A percentile compares a stretch with the other conserved stretches of the same genome.
Conservation (phyloP, 768 basidiomycete genomes). For the Boletus rubroflammeus region DNA sequence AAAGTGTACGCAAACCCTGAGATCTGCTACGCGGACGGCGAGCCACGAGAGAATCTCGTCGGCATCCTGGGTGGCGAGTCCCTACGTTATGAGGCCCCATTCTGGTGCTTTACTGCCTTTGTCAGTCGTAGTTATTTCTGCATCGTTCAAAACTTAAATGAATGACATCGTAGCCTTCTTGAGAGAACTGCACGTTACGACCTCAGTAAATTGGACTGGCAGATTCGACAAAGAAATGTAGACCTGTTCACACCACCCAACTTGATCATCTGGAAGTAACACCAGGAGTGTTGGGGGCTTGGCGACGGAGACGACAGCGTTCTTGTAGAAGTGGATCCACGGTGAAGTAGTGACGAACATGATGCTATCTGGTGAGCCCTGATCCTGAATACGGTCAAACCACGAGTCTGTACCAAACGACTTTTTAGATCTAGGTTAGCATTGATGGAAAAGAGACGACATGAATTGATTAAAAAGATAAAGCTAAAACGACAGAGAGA, state of each 20-base stretch:
- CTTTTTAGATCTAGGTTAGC: no score
- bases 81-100: slow-evolving; percentile 34
- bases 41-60: slow-evolving; percentile 11
- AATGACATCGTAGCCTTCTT: slow-evolving; percentile 39
- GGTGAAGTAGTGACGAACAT: slow-evolving; percentile 5
- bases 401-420: no score
- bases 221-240: background rate
- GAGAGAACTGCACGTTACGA: slow-evolving; percentile 28
- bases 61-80: slow-evolving; percentile 25
- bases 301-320: slow-evolving; percentile 30
- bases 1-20: slow-evolving; percentile 36
- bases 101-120: background rate
- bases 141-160: slow-evolving; percentile 25
- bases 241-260: slow-evolving; percentile 38
- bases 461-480: no score
- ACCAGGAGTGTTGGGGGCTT: slow-evolving; percentile 31
- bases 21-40: slow-evolving; percentile 3
- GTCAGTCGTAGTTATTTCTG: slow-evolving; percentile 10
- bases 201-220: background rate
- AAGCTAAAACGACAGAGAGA: no score
- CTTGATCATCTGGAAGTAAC: slow-evolving; percentile 30
- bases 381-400: no score
- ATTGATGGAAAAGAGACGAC: no score
- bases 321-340: slow-evolving; percentile 20
- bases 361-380: background rate